These are phyloP conservation scores for Ogataea zsoltii DNA, from an alignment of 805 yeast species.

Conservation along the genomic window DNA sequence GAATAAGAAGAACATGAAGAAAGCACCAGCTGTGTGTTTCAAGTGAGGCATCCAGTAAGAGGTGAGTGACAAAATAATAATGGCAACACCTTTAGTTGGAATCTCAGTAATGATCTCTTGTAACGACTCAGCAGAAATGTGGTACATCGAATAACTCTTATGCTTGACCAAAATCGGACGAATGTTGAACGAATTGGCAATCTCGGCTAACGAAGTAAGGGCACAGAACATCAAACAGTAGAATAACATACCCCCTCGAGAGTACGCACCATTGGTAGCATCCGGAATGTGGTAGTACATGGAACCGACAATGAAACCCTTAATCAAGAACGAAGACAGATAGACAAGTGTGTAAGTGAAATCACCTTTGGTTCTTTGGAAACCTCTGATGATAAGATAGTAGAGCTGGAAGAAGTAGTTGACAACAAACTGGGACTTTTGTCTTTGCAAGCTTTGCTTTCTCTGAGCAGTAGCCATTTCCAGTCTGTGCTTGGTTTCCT, in stretches of 20 bases:
- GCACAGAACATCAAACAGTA: slow-evolving; percentile 62
- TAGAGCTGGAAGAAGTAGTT: slow-evolving; percentile 51
- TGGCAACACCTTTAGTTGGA: slow-evolving; percentile 55
- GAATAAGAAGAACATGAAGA: slow-evolving; percentile 49
- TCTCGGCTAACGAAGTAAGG: slow-evolving; percentile 62
- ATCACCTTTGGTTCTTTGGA: slow-evolving; percentile 60
- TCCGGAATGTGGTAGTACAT: slow-evolving; percentile 54
- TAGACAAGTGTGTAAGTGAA: slow-evolving; percentile 56
- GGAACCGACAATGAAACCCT: slow-evolving; percentile 63
- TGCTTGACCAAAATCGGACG: slow-evolving; percentile 66
- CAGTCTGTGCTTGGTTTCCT: slow-evolving; percentile 42
- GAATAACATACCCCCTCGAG: slow-evolving; percentile 63
- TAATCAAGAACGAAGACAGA: slow-evolving; percentile 52
- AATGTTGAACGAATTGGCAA: slow-evolving; percentile 57
- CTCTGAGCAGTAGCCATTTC: slow-evolving; percentile 40
- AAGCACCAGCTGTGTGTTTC: slow-evolving; percentile 54
- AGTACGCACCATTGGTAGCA: slow-evolving; percentile 56
- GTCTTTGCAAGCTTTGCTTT: slow-evolving; percentile 41
- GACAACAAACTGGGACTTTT: slow-evolving; percentile 37
- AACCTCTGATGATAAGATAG: slow-evolving; percentile 56
- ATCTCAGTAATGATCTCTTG: slow-evolving; percentile 61
- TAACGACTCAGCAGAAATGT: slow-evolving; percentile 63
- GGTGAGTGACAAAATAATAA: slow-evolving; percentile 46
- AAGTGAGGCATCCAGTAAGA: slow-evolving; percentile 55
- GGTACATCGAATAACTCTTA: slow-evolving; percentile 61